Evolutionary conservation across 805 yeast genomes (phyloP).

Genomic region (Metschnikowia hibisci): DNA sequence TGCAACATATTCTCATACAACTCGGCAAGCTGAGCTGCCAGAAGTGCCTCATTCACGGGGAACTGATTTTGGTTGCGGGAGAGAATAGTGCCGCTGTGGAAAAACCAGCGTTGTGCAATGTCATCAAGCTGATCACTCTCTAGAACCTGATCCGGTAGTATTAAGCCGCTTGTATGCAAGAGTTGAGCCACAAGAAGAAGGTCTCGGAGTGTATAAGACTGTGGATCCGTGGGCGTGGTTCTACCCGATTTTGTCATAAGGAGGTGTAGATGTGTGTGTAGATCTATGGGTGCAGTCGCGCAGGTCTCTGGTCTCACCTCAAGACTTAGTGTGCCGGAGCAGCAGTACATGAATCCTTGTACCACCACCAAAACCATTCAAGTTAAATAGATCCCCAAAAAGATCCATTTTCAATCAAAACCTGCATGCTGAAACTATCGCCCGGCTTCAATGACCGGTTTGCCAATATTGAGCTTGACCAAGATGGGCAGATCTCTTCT

Average conservation of each 20-base stretch:
- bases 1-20: slow-evolving; percentile 28
- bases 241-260: background rate
- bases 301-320: background rate
- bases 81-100: slow-evolving; percentile 26
- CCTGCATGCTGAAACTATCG: slow-evolving; percentile 15
- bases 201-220: slow-evolving; percentile 25
- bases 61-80: slow-evolving; percentile 19
- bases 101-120: slow-evolving; percentile 28
- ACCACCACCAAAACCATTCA: background rate
- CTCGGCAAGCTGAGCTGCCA: slow-evolving; percentile 18
- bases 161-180: slow-evolving; percentile 31
- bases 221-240: slow-evolving; percentile 12
- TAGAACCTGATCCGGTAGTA: slow-evolving; percentile 20
- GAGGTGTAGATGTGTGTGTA: background rate
- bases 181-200: slow-evolving; percentile 36
- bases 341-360: slow-evolving; percentile 5
- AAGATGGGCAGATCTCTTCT: background rate
- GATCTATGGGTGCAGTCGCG: slow-evolving; percentile 4
- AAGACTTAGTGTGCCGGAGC: slow-evolving; percentile 4
- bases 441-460: slow-evolving; percentile 30
- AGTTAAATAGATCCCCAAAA: background rate
- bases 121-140: slow-evolving; percentile 20
- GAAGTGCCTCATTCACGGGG: slow-evolving; percentile 15
- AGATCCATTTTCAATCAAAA: background rate
- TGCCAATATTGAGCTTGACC: slow-evolving; percentile 27